phyloP scores from a whole-genome alignment of 1,139 yeast genomes.

The Debaryomyces sp. region DNA sequence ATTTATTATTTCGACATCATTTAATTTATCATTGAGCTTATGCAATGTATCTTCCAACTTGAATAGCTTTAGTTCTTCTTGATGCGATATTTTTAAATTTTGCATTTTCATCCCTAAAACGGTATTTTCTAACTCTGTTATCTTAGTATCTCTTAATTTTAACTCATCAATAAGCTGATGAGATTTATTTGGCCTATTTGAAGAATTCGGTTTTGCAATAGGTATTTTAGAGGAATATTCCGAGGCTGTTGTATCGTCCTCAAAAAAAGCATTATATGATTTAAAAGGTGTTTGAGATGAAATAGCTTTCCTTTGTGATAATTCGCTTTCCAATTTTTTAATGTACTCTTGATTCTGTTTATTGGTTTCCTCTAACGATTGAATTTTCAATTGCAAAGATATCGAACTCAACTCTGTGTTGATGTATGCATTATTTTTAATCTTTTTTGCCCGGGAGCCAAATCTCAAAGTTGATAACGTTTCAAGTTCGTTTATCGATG shows the following conservation, averaged over 20 bases:
- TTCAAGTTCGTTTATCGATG: slow-evolving; percentile 61
- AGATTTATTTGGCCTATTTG: background rate
- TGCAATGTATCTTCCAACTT: slow-evolving; percentile 42
- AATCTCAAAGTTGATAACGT: slow-evolving; percentile 79
- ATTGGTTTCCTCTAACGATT: slow-evolving; percentile 50
- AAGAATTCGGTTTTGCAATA: background rate
- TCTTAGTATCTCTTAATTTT: slow-evolving; percentile 37
- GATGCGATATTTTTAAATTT: slow-evolving; percentile 37
- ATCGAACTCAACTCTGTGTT: slow-evolving; percentile 68
- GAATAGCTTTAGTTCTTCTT: slow-evolving; percentile 49
- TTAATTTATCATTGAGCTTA: slow-evolving; percentile 40
- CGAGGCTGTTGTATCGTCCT: background rate
- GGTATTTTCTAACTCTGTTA: slow-evolving; percentile 41
- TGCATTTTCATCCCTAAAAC: slow-evolving; percentile 40
- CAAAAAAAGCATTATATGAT: background rate
- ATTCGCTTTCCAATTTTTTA: slow-evolving; percentile 53
- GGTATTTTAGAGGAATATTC: background rate
- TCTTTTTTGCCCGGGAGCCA: slow-evolving; percentile 76
- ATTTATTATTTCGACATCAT: slow-evolving; percentile 43
- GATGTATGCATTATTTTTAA: slow-evolving; percentile 67
- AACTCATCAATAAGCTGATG: slow-evolving; percentile 26
- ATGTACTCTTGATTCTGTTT: slow-evolving; percentile 47
- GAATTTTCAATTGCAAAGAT: slow-evolving; percentile 54
- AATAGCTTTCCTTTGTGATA: slow-evolving; percentile 1
- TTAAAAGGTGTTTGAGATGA: background rate